These are phyloP conservation scores for Fraxinus nigra DNA, from an alignment of 305 asterid species.

Conservation along the genomic window DNA sequence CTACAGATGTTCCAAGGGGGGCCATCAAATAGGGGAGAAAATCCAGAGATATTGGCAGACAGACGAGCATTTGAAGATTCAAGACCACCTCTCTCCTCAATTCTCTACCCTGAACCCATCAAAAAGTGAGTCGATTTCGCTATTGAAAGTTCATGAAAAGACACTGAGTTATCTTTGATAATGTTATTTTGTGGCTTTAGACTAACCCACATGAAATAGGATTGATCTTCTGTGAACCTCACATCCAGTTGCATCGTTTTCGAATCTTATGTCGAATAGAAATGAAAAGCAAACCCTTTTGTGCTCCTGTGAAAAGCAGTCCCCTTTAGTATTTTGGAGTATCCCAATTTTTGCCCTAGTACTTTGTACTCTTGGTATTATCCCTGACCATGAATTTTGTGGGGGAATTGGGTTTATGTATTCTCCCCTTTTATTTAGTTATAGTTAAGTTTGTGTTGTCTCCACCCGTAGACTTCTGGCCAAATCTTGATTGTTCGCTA, in stretches of 20 bases:
- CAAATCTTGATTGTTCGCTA: no score
- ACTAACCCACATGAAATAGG: background rate
- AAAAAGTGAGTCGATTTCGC: constrained; percentile 35
- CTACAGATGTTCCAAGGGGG: constrained; percentile 68
- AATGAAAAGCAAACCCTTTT: background rate
- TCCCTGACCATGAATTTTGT: no score
- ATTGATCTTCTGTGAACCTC: background rate
- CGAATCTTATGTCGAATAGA: background rate
- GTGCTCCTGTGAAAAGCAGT: background rate
- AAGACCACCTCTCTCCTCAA: constrained; percentile 55
- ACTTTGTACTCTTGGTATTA: no score
- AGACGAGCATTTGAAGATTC: constrained; percentile 56
- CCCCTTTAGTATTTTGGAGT: background rate
- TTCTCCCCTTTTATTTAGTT: no score
- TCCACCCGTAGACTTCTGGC: no score
- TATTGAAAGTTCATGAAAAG: background rate
- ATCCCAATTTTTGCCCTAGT: background rate
- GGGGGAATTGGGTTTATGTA: no score
- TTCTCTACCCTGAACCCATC: constrained; percentile 49
- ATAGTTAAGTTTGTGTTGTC: no score
- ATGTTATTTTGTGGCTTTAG: background rate
- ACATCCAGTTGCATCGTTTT: background rate
- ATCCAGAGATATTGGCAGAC: constrained; percentile 53
- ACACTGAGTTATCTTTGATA: no score
- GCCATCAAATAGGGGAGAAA: constrained; percentile 48